phyloP scores from a whole-genome alignment of 768 basidiomycete genomes.

The Collybia nuda region DNA sequence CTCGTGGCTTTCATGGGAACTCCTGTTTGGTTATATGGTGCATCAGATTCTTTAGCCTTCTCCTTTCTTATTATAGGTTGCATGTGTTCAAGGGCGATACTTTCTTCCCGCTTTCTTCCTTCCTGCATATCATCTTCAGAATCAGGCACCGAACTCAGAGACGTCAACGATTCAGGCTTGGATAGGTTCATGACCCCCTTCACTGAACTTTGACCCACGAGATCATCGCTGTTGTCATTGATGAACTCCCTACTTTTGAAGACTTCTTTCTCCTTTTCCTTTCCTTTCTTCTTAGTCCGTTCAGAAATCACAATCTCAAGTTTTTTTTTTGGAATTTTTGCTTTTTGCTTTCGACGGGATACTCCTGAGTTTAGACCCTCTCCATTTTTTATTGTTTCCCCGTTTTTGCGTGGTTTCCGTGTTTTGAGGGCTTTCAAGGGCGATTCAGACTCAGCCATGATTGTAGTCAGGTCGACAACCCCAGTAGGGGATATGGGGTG shows the following conservation, averaged over 20 bases:
- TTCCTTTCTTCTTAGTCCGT: slow-evolving; percentile 26
- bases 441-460: not conserved
- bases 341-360: slow-evolving; percentile 20
- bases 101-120: slow-evolving; percentile 25
- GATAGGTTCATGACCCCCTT: not conserved
- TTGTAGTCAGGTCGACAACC: not conserved
- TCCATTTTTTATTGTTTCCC: not conserved
- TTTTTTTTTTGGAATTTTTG: slow-evolving; percentile 22
- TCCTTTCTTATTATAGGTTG: not conserved
- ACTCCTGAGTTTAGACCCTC: slow-evolving; percentile 5
- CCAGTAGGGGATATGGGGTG: not conserved
- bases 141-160: slow-evolving; percentile 23
- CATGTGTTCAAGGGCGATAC: slow-evolving; percentile 2
- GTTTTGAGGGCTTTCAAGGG: not conserved
- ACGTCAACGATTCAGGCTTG: slow-evolving; percentile 15
- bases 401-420: slow-evolving; percentile 17
- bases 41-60: not conserved
- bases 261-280: slow-evolving; percentile 25
- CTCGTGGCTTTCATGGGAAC: no score
- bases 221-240: slow-evolving; percentile 28
- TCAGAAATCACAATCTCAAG: slow-evolving; percentile 13
- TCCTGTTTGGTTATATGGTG: no score
- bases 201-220: slow-evolving; percentile 5
- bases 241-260: slow-evolving; percentile 48
- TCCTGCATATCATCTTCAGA: slow-evolving; percentile 18